These are phyloP conservation scores for Ceratobasidium theobromae DNA, from an alignment of 1,284 basidiomycete genomes.

Conservation along the genomic window DNA sequence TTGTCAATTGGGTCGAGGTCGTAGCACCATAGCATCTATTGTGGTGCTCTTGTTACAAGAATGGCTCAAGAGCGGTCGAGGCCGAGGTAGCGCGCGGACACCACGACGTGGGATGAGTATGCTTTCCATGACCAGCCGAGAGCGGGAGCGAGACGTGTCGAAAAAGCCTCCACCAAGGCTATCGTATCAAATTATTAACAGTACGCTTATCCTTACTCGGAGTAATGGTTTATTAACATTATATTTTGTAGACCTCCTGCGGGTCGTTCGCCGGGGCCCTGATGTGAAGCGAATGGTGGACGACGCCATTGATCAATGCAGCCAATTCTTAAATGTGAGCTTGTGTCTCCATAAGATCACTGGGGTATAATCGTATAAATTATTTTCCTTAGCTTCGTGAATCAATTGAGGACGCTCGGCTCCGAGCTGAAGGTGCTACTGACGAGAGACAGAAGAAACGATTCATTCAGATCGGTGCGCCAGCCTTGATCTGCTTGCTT, in stretches of 20 bases:
- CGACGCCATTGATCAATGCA: conserved; percentile 87
- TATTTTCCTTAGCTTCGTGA: conserved; percentile 54
- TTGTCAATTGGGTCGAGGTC: conserved; percentile 93
- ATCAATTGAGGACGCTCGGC: conserved; percentile 81
- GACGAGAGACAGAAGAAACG: conserved; percentile 68
- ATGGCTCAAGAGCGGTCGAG: conserved; percentile 64
- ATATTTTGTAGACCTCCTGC: conserved; percentile 66
- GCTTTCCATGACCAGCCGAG: conserved; percentile 35
- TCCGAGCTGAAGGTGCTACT: conserved; percentile 71
- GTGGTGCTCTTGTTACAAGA: conserved; percentile 83
- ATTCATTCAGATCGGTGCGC: conserved; percentile 68
- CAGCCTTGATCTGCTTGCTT: conserved; percentile 39
- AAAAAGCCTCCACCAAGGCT: conserved; percentile 50
- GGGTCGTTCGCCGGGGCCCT: conserved; percentile 89
- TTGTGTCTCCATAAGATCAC: too few species aligned
- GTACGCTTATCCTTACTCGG: conserved; percentile 48
- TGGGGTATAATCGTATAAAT: not conserved
- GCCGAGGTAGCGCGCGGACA: conserved; percentile 24
- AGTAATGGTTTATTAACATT: not conserved
- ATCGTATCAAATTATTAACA: conserved; percentile 79
- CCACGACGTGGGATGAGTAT: conserved; percentile 37
- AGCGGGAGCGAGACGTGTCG: conserved; percentile 17
- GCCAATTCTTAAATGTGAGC: conserved; percentile 73
- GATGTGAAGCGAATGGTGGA: conserved; percentile 89
- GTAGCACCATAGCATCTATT: conserved; percentile 86